These are phyloP conservation scores for Emmonsia crescens DNA, from an alignment of 2,329 filamentous ascomycete genomes.

Conservation along the genomic window DNA sequence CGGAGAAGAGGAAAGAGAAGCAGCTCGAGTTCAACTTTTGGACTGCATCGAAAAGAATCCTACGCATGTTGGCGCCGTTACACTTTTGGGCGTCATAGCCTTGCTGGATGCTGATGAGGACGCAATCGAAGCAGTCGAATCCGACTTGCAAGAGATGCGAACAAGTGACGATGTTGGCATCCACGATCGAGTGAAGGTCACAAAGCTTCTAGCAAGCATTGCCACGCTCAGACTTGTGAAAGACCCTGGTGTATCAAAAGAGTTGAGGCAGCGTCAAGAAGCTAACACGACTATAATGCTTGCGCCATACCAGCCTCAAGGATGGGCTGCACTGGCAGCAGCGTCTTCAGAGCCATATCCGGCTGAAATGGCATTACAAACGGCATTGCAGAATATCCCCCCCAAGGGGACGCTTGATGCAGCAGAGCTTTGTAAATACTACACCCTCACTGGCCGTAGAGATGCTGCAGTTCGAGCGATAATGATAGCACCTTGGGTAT, in stretches of 20 bases:
- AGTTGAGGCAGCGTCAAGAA: constrained; percentile 49
- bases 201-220: constrained; percentile 65
- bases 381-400: constrained; percentile 64
- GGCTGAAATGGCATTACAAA: constrained; percentile 69
- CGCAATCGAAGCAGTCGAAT: constrained; percentile 65
- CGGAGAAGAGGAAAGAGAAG: constrained; percentile 58
- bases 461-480: constrained; percentile 67
- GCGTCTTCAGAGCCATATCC: constrained; percentile 43
- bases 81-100: constrained; percentile 74
- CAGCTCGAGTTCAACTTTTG: constrained; percentile 70
- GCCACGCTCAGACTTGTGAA: constrained; percentile 46
- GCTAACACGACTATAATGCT: constrained; percentile 70
- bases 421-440: constrained; percentile 59
- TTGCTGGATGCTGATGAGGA: constrained; percentile 70
- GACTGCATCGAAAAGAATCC: constrained; percentile 63
- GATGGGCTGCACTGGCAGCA: constrained; percentile 67
- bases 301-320: constrained; percentile 63
- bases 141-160: constrained; percentile 64
- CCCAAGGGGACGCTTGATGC: constrained; percentile 59
- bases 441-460: constrained; percentile 59
- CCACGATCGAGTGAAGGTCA: constrained; percentile 56
- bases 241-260: constrained; percentile 28
- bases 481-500: constrained; percentile 70
- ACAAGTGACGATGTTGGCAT: constrained; percentile 53
- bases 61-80: constrained; percentile 66